A percentile compares a stretch with the other conserved stretches of the same genome.
phyloP scores from a whole-genome alignment of 2,329 filamentous ascomycete genomes.

The Dendryphion nanum region DNA sequence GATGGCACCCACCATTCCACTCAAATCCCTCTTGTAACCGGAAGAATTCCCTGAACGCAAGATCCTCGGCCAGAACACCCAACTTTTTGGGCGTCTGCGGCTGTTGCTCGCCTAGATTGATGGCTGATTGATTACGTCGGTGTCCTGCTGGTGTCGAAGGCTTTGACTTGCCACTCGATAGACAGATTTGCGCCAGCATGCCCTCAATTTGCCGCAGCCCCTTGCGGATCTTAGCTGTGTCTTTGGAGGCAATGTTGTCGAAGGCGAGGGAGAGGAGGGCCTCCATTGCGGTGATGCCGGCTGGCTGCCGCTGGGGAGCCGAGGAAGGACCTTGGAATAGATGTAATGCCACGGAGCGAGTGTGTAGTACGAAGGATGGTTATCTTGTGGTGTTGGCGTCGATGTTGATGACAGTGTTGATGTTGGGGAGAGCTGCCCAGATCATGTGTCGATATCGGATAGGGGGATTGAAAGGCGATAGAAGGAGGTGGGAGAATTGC shows the following conservation, averaged over 20 bases:
- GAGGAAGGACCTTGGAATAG: background rate
- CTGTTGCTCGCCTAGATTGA: slow-evolving; percentile 32
- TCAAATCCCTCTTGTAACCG: slow-evolving; percentile 95
- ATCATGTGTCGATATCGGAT: slow-evolving; percentile 1
- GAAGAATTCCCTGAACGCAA: slow-evolving; percentile 93
- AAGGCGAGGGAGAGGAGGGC: slow-evolving; percentile 88
- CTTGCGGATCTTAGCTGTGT: slow-evolving; percentile 86
- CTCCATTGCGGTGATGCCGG: slow-evolving; percentile 68
- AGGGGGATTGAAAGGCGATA: slow-evolving; percentile 15
- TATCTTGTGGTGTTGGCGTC: slow-evolving; percentile 2
- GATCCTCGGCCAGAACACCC: slow-evolving; percentile 71
- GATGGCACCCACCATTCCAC: slow-evolving; percentile 71
- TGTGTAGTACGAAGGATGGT: background rate
- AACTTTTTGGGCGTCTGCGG: slow-evolving; percentile 50
- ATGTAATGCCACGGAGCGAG: slow-evolving; percentile 3
- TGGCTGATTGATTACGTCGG: slow-evolving; percentile 38
- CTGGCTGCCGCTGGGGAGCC: slow-evolving; percentile 2
- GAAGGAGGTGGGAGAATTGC: slow-evolving; percentile 14
- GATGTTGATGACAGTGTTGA: slow-evolving; percentile 3
- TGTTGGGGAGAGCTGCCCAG: slow-evolving; percentile 3
- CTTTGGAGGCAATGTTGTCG: slow-evolving; percentile 92
- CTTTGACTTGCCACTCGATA: slow-evolving; percentile 52
- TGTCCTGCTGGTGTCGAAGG: slow-evolving; percentile 27
- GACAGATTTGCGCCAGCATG: slow-evolving; percentile 89
- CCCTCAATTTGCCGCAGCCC: slow-evolving; percentile 92